Base-by-base conservation (phyloP, 2,329 filamentous ascomycete species). In the Colletotrichum liriopes region DNA sequence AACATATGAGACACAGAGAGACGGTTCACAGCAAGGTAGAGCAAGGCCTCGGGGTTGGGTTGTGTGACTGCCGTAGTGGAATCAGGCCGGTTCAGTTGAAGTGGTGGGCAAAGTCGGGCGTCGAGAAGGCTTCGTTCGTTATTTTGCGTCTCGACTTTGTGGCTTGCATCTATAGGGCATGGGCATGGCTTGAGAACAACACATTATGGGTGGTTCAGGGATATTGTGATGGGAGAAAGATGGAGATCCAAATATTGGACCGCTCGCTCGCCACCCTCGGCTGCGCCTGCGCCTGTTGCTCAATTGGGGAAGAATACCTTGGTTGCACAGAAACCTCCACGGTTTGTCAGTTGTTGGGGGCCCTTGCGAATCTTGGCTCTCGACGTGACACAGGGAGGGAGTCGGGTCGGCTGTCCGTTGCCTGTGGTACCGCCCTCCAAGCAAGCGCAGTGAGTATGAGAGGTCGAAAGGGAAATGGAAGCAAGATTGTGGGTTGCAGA, bases 201-300 rank as follows among this genome's bases (percentile, higher is more conserved):
- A 12, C 23, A 6, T 35, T 37, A 35, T 55, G 49, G 20, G 20
- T 39, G 18, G 37, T 51, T 32, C 49, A 18, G 39, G 41, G 58
- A 65, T 58, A 26, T 32, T 51, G 35, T 65, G 45, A 59, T 51
- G 60, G 47, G 41, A 56, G 3, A 26, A 29, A 5, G 12, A 8
- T 18, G 45, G 32, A 41, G 29, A 32, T 16, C 51, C 23, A 29
- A 37, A 26, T 37, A 45, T 32, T 62, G 56, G 41, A 55, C 61
- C 45, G 47, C 29, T 70, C 56, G 32, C 29, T 52, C 47, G 41
- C 51, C 49, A 60, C 41, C n/a, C n/a, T 59, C 37, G 37, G 52
- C 67, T 65, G 54, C 67, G 51, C n/a, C 67, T 65, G 54, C 67
- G 51, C n/a, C 51, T 65, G 43, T 43, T 54, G 61, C 67, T 70